Conservation (phyloP, 768 basidiomycete species). For the Suillus spraguei region DNA sequence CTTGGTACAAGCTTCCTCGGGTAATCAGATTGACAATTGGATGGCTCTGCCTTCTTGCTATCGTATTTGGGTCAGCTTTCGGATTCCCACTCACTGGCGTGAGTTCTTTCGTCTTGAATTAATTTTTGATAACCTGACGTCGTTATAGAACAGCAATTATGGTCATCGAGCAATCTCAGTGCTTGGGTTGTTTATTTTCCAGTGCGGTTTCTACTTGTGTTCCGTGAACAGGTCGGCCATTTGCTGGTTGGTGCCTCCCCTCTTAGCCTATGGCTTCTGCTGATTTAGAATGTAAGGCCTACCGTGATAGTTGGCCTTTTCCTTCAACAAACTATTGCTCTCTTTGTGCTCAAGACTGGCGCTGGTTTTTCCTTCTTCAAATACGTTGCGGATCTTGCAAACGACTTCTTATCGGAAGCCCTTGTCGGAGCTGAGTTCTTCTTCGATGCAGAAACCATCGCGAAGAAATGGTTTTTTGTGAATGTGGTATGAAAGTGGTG, state of each 20-base stretch:
- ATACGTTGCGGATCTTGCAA: slow-evolving; percentile 79
- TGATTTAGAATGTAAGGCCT: slow-evolving; percentile 67
- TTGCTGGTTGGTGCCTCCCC: slow-evolving; percentile 61
- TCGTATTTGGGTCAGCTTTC: slow-evolving; percentile 87
- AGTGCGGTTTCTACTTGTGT: slow-evolving; percentile 68
- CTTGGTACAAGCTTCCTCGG: slow-evolving; percentile 66
- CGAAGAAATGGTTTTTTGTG: slow-evolving; percentile 84
- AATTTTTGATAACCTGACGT: slow-evolving; percentile 18
- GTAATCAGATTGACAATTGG: slow-evolving; percentile 62
- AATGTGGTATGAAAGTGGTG: slow-evolving; percentile 53
- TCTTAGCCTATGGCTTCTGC: slow-evolving; percentile 56
- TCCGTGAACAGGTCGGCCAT: slow-evolving; percentile 66
- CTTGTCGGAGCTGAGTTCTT: slow-evolving; percentile 79
- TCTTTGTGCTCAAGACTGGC: slow-evolving; percentile 84
- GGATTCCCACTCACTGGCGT: slow-evolving; percentile 69
- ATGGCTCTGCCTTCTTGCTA: slow-evolving; percentile 74
- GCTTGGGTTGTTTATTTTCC: slow-evolving; percentile 79
- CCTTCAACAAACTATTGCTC: slow-evolving; percentile 81
- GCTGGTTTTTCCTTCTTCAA: slow-evolving; percentile 86
- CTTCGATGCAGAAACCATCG: slow-evolving; percentile 66
- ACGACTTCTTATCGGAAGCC: slow-evolving; percentile 74
- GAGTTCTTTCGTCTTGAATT: slow-evolving; percentile 21
- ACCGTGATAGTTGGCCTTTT: slow-evolving; percentile 89
- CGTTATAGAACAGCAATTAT: slow-evolving; percentile 57
- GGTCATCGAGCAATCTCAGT: slow-evolving; percentile 84